A percentile compares a stretch with the other conserved stretches of the same genome.
Evolutionary conservation across 2,329 filamentous ascomycete genomes (phyloP).

Genomic region (Colletotrichum tropicale): DNA sequence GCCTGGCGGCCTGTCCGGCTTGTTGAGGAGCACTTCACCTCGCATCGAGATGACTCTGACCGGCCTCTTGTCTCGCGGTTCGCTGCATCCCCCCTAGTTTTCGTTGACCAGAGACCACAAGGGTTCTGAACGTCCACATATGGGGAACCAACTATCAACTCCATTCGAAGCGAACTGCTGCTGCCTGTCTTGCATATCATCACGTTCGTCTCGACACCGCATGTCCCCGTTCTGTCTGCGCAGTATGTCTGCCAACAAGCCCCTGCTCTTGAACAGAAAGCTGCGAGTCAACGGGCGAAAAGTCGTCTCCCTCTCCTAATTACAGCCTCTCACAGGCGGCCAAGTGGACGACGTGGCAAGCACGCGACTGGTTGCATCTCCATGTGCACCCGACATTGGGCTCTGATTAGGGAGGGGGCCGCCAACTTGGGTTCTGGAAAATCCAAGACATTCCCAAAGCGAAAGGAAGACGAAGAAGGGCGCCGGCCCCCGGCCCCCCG

Average conservation of each 20-base stretch:
- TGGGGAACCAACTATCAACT: not conserved
- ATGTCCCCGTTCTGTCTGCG: not conserved
- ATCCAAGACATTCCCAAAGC: slow-evolving; percentile 1
- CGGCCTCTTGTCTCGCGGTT: not conserved
- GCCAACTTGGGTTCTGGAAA: not conserved
- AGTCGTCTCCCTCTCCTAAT: not conserved
- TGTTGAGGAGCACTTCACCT: not conserved
- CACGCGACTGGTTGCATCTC: slow-evolving; percentile 20
- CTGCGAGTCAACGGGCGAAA: slow-evolving; percentile 1
- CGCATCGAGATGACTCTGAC: not conserved
- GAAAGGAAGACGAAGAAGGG: not conserved
- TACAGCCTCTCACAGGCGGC: slow-evolving; percentile 30
- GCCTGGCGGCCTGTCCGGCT: not conserved
- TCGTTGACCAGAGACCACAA: not conserved
- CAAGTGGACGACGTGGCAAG: slow-evolving; percentile 29
- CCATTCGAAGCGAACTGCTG: not conserved
- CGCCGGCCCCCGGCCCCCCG: not conserved
- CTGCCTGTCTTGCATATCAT: not conserved
- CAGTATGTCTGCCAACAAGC: not conserved
- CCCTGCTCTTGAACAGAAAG: not conserved
- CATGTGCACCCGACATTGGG: not conserved
- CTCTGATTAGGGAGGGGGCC: not conserved
- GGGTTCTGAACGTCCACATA: not conserved
- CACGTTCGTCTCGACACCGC: not conserved
- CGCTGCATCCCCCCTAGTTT: not conserved